Base-by-base conservation (phyloP, 257 asterid species). In the Striga asiatica region DNA sequence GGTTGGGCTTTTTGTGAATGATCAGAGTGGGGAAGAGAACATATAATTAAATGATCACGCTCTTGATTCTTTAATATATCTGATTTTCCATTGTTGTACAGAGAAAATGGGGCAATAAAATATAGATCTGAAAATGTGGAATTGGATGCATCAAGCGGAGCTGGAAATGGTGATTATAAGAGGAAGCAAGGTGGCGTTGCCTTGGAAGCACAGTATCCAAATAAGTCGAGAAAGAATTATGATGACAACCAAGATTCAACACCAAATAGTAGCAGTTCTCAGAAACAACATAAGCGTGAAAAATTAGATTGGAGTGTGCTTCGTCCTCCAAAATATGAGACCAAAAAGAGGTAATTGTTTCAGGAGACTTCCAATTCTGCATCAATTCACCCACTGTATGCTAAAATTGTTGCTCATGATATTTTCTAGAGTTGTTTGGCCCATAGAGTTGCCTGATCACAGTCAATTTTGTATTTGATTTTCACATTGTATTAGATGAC, bases 241-340 rank as follows among this genome's bases (percentile, higher is more conserved):
- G 65, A 66, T 64, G 71, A 65, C 8, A 53, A 39, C 54, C 64
- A 61, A 45, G 66, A 58, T 10, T 63, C 79, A 13, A 72, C 81
- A 50, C 60, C 70, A 14, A 67, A 70, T 45, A 70, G 67, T 61
- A 71, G 67, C 35, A 60, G 66, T 13, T 78, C 81, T 52, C 76
- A 71, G 50, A 84, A 77, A 59, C 74, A 55, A 49, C 70, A 69
- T 0, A 87, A 79, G 70, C 80, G 78, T 5, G 89, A 76, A 59
- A 85, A 79, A 70, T 76, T 80, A 50, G 94, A 84, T 51, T 88
- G 94, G 93, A 78, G 56, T 56, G 88, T 88, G 66, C 95, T 81
- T 47, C 83, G 78, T 47, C 94, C 93, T 49, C 85, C 93, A 5
- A 88, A 84, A 74, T 14, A 58, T 60, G 83, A 74, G 28, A 70